Base-by-base conservation (phyloP, 345 rosid species). In the Salix suchowensis region DNA sequence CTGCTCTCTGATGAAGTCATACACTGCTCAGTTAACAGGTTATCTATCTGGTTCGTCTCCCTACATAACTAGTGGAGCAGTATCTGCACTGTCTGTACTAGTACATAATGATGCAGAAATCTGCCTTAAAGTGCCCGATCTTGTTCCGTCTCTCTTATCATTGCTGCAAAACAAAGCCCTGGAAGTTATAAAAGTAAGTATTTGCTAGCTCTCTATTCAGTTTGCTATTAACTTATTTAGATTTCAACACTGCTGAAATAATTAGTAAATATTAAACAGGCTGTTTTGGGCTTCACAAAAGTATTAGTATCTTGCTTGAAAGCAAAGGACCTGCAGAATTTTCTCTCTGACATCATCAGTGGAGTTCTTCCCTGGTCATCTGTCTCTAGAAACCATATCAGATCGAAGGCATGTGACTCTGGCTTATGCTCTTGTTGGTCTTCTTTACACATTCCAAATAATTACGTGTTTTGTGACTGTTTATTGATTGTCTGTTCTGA, bases 41-140 rank as follows among this genome's bases (percentile, higher is more conserved):
- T 93, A 93, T 86, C 92, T 91, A 32, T 90, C 96, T 71, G 96
- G 98, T 73, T 82, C 98, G 52, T 96, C 97, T 26, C 94, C 99
- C 42, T 97, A 92, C 64, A 91, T 93, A 79, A 93, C 84, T 76
- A 93, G 99, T 84, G 99, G 94, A 85, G 98, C 99, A 48, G 92
- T 93, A 48, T 90, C 97, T 82, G 98, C 97, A 39, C 82, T 96
- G 80, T 96, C 99, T 50, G 86, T 88, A 61, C 89, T 93, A 65
- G 84, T 93, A 71, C 82, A 93, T 81, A 84, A 87, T 42, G 94
- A 89, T 81, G 82, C 91, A 39, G 89, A 88, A 65, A 82, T 89
- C 46, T 89, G 91, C 82, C 71, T 86, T 39, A 85, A 88, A 0
- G 83, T 88, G 75, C 88, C 96, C 6, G 92, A 89, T 61, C 90